These are phyloP conservation scores for Hibiscus mutabilis DNA, from an alignment of 345 rosid species.

Conservation along the genomic window DNA sequence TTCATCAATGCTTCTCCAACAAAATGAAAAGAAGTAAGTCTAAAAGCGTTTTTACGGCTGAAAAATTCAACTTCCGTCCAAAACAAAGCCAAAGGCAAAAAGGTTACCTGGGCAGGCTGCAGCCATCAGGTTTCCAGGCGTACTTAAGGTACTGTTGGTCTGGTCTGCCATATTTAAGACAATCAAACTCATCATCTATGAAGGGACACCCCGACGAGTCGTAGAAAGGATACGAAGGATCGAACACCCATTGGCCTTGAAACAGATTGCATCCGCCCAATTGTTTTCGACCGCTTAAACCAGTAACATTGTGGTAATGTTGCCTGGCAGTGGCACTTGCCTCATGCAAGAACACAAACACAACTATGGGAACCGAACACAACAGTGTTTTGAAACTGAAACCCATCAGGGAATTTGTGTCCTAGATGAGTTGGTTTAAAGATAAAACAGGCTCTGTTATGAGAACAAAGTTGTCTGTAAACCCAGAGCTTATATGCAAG, in stretches of 20 bases:
- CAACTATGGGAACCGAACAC: constrained; percentile 9
- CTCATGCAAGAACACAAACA: constrained; percentile 19
- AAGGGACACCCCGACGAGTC: constrained; percentile 58
- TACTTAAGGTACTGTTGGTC: constrained; percentile 72
- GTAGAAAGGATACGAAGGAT: constrained; percentile 61
- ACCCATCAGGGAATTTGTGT: constrained; percentile 29
- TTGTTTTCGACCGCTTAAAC: constrained; percentile 44
- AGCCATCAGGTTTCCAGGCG: constrained; percentile 73
- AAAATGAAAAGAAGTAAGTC: no score
- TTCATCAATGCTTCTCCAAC: no score
- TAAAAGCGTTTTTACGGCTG: no score
- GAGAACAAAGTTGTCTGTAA: constrained; percentile 9
- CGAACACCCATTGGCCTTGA: constrained; percentile 61
- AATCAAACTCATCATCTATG: constrained; percentile 67
- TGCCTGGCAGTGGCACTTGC: constrained; percentile 21
- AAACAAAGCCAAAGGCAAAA: background rate
- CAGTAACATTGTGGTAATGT: constrained; percentile 18
- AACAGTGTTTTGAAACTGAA: constrained; percentile 17
- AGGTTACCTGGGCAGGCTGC: constrained; percentile 57
- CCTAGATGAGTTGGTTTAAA: background rate
- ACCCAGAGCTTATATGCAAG: constrained; percentile 2
- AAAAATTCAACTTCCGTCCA: no score
- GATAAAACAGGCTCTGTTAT: constrained; percentile 10
- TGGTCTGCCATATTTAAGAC: constrained; percentile 64
- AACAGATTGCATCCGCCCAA: constrained; percentile 60